A percentile compares a stretch with the other conserved stretches of the same genome.
These are phyloP conservation scores for Thelephora terrestris DNA, from an alignment of 1,284 basidiomycete genomes.

Conservation along the genomic window DNA sequence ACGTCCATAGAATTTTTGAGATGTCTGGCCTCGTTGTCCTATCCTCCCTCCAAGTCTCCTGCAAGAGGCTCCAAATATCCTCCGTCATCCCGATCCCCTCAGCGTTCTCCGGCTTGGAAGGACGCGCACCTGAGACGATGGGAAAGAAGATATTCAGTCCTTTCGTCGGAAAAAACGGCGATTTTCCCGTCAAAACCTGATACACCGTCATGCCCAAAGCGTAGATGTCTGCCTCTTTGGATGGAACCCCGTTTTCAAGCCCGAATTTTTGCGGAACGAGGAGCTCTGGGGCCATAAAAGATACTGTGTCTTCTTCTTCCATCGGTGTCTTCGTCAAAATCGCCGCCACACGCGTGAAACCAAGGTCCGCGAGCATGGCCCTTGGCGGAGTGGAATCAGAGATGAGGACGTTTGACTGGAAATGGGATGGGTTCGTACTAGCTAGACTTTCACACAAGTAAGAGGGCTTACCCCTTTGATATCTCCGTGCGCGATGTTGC, in stretches of 20 bases:
- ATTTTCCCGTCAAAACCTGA: neutral
- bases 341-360: neutral
- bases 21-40: neutral
- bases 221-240: neutral
- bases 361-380: neutral
- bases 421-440: neutral
- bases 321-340: too few species aligned
- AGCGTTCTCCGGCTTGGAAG: constrained; percentile 1
- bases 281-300: neutral
- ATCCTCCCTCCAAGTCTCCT: constrained; percentile 1
- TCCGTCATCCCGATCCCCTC: constrained; percentile 1
- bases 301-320: too few species aligned
- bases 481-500: neutral
- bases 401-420: neutral
- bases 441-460: neutral
- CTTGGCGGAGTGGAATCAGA: neutral
- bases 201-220: neutral
- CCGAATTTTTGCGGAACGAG: neutral
- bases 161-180: neutral
- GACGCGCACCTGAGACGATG: neutral
- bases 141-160: neutral
- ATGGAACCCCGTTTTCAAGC: neutral
- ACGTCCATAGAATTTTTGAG: neutral
- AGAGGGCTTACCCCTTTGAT: neutral
- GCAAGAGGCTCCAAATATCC: neutral